Percentiles rank a stretch among this genome's conserved stretches.
Conservation (phyloP, 2,329 filamentous ascomycete species). For the Penicillium sp. region DNA sequence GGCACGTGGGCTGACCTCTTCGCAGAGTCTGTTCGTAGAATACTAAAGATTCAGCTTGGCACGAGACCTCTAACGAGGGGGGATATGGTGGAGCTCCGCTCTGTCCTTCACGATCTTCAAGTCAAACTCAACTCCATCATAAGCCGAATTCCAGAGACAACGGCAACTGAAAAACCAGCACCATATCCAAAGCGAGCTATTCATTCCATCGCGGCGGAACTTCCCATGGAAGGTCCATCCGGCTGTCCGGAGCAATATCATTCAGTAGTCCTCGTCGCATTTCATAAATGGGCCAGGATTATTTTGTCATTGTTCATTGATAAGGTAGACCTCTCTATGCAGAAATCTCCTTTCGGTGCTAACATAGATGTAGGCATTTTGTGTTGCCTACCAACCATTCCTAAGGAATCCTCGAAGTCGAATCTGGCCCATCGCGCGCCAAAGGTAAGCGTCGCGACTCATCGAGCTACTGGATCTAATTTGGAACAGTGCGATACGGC, state of each 20-base stretch:
- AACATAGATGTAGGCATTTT: conserved; percentile 37
- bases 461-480: conserved; percentile 6
- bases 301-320: conserved; percentile 44
- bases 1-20: not conserved
- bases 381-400: conserved; percentile 48
- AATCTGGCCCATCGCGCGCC: conserved; percentile 45
- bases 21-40: conserved; percentile 41
- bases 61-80: conserved; percentile 41
- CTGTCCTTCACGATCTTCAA: conserved; percentile 41
- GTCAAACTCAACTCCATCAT: conserved; percentile 42
- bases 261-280: conserved; percentile 41
- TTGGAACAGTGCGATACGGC: conserved; percentile 41
- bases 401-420: conserved; percentile 48
- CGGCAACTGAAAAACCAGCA: conserved; percentile 16
- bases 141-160: conserved; percentile 39
- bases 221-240: conserved; percentile 35
- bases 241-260: conserved; percentile 44
- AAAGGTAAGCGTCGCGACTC: conserved; percentile 30
- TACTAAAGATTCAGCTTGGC: conserved; percentile 45
- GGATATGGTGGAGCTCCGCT: conserved; percentile 44
- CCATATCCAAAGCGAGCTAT: conserved; percentile 16
- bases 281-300: conserved; percentile 48
- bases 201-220: conserved; percentile 25
- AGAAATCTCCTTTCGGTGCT: not conserved
- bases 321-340: conserved; percentile 28